These are phyloP conservation scores for Candida manassasensis DNA, from an alignment of 805 yeast genomes.

Conservation along the genomic window DNA sequence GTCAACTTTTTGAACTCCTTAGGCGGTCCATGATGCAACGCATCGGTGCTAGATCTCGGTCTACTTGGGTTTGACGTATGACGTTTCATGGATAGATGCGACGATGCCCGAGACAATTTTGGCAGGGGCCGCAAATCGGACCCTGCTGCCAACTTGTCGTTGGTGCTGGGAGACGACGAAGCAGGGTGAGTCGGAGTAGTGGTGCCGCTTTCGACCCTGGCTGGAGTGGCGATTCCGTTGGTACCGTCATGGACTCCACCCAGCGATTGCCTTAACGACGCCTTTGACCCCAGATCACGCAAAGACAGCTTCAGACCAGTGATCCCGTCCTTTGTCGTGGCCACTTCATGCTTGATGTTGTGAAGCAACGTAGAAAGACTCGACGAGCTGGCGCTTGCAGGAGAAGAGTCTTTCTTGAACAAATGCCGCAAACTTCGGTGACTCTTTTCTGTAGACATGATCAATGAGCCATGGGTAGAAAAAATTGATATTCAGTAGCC, in stretches of 20 bases:
- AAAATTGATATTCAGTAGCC: no score
- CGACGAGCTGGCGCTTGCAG: conserved; percentile 5
- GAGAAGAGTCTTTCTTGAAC: conserved; percentile 17
- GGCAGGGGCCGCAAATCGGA: no score
- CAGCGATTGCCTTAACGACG: no score
- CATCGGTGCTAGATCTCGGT: conserved; percentile 3
- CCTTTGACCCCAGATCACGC: no score
- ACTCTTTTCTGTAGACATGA: conserved; percentile 8
- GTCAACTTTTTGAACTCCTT: conserved; percentile 14
- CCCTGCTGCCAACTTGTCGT: no score
- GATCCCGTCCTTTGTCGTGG: no score
- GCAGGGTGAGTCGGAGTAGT: no score
- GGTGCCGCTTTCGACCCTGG: no score
- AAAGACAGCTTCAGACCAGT: no score
- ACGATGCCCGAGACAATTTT: conserved; percentile 3
- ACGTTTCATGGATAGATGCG: conserved; percentile 3
- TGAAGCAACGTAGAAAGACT: conserved; percentile 4
- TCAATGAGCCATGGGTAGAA: background rate
- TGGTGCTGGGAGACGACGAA: no score
- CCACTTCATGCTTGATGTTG: conserved; percentile 1
- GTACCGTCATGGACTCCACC: no score
- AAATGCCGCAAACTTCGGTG: conserved; percentile 17
- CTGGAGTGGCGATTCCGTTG: no score
- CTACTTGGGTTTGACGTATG: background rate
- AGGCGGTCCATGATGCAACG: conserved; percentile 1